Evolutionary conservation across 2,329 filamentous ascomycete species (phyloP).

Genomic region (Sporothrix pallida): DNA sequence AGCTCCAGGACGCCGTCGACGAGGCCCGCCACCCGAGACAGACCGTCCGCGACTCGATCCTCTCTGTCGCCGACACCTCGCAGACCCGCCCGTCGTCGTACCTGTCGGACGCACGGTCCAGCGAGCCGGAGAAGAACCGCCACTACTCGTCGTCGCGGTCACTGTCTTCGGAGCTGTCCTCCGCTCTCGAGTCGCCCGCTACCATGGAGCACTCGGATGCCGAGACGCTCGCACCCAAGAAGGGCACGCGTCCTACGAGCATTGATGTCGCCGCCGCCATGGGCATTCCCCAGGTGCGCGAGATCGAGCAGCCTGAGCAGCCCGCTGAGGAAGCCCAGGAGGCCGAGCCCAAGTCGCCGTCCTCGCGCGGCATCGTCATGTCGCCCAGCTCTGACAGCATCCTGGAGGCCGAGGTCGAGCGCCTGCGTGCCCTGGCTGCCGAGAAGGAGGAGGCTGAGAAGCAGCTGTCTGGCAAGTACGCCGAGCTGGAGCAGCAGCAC

Average conservation of each 20-base stretch:
- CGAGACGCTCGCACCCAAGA: conserved; percentile 52
- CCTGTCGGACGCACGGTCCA: conserved; percentile 77
- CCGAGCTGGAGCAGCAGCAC: conserved; percentile 82
- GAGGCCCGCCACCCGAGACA: conserved; percentile 71
- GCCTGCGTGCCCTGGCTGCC: conserved; percentile 70
- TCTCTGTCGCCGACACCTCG: conserved; percentile 58
- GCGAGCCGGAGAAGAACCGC: conserved; percentile 69
- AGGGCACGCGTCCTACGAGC: not conserved
- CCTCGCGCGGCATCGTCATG: conserved; percentile 9
- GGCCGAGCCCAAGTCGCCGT: not conserved
- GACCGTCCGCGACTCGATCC: conserved; percentile 58
- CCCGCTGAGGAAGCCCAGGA: not conserved
- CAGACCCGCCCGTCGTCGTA: conserved; percentile 75
- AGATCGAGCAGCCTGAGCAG: not conserved
- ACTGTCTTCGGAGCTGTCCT: conserved; percentile 92
- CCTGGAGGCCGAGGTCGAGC: conserved; percentile 70
- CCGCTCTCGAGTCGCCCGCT: conserved; percentile 75
- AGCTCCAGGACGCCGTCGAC: conserved; percentile 84
- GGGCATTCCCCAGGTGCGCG: conserved; percentile 1
- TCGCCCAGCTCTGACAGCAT: conserved; percentile 12
- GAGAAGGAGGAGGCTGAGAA: conserved; percentile 79
- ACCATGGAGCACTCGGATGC: conserved; percentile 68
- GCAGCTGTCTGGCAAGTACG: conserved; percentile 77
- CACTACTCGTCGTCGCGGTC: conserved; percentile 83
- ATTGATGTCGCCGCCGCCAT: conserved; percentile 2